Percentiles rank a stretch among this genome's conserved stretches.
Evolutionary conservation across 768 basidiomycete genomes (phyloP).

Genomic region (Plicaturopsis crispa): DNA sequence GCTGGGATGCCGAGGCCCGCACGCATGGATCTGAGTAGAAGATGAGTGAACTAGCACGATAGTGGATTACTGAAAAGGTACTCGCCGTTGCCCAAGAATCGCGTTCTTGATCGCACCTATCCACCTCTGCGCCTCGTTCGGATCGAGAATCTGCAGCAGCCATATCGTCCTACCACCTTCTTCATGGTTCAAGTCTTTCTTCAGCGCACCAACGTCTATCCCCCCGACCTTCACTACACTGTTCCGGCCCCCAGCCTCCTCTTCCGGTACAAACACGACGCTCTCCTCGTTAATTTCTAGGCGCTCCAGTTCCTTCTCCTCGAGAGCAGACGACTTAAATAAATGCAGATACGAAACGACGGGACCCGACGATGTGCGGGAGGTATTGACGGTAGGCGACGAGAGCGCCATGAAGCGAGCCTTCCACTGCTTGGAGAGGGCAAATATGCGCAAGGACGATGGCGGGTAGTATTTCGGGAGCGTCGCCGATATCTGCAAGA

Average conservation of each 20-base stretch:
- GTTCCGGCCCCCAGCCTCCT: conserved; percentile 33
- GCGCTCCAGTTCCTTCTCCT: conserved; percentile 67
- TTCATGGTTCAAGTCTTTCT: conserved; percentile 28
- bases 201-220: conserved; percentile 43
- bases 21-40: conserved; percentile 52
- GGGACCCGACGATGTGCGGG: conserved; percentile 29
- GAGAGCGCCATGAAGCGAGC: conserved; percentile 54
- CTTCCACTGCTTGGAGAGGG: conserved; percentile 71
- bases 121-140: conserved; percentile 64
- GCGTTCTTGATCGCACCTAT: conserved; percentile 66
- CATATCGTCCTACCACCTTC: conserved; percentile 54
- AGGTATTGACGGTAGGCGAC: conserved; percentile 29
- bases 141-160: conserved; percentile 60
- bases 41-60: background rate
- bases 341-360: conserved; percentile 49
- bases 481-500: conserved; percentile 42
- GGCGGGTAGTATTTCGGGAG: conserved; percentile 67
- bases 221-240: conserved; percentile 66
- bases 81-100: conserved; percentile 64
- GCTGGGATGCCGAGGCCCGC: conserved; percentile 52
- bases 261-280: conserved; percentile 66
- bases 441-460: conserved; percentile 60
- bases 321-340: conserved; percentile 53
- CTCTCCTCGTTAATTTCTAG: conserved; percentile 72
- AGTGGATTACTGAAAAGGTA: conserved; percentile 1